Base-by-base conservation (phyloP, 441 rosid genomes). In the Syzygium syzygioides region DNA sequence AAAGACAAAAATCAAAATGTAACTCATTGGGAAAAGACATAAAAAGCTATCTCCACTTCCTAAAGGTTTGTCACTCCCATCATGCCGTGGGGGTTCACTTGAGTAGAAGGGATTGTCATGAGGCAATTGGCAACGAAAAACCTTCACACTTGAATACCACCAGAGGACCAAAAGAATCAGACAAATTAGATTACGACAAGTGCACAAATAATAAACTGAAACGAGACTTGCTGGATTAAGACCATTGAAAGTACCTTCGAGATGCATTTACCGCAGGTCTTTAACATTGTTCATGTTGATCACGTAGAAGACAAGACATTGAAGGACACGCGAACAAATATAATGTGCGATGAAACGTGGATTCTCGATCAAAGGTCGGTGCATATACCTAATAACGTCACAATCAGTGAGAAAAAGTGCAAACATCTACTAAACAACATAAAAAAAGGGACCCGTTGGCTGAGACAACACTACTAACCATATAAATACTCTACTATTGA, bases 231-330 rank as follows among this genome's bases (percentile, higher is more conserved):
- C 32, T 15, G 66, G 20, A 71, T 55, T 23, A 37, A 53, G 62
- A 34, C 9, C 14, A 19, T 23, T 50, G 54, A 86, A 55, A n/a
- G 30, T 93, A 95, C 99, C 99, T 95, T 79, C 98, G 91, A 85
- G 90, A 92, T 88, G 92, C 90, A 64, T 90, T 93, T 88, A 94
- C 95, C 0, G 94, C 95, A 5, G 64, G 86, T 79, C 93, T 94
- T 92, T 94, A 96, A 96, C 98, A 95, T 91, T 98, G 99, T 86
- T 94, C 99, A 89, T 96, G 97, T 89, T 98, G 99, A 93, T 96
- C 98, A 86, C 95, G 95, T 79, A 91, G 94, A 50, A 98, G 98
- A 94, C 99, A 98, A 50, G 95, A 87, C 99, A 96, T 95, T 19
- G 96, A 93, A 6, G 93, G 89, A 92, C 99, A 98, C 94, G 95